Evolutionary conservation across 2,329 filamentous ascomycete genomes (phyloP).

Genomic region (Trichoderma atrobrunneum): DNA sequence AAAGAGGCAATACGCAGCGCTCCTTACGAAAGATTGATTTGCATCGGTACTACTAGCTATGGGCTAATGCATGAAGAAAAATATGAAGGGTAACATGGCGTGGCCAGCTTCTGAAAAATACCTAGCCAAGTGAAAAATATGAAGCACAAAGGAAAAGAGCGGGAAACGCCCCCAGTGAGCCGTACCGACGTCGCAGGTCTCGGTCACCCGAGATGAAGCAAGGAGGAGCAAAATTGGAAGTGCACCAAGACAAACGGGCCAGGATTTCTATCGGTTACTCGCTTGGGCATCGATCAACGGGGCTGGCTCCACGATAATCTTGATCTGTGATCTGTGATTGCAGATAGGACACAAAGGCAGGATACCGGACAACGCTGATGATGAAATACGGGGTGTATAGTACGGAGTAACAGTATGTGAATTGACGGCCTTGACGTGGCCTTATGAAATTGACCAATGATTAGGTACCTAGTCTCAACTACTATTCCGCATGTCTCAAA

Average conservation of each 20-base stretch:
- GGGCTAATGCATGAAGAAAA: background rate
- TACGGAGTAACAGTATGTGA: background rate
- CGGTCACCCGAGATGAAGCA: background rate
- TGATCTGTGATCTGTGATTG: background rate
- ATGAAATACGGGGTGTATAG: background rate
- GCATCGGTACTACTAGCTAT: background rate
- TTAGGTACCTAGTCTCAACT: background rate
- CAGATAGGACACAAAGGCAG: background rate
- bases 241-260: background rate
- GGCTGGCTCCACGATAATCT: background rate
- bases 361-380: background rate
- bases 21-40: background rate
- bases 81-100: background rate
- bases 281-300: background rate
- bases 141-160: background rate
- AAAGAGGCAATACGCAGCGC: constrained; percentile 6
- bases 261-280: background rate
- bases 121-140: too few species aligned
- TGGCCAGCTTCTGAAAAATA: background rate
- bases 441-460: background rate
- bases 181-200: background rate
- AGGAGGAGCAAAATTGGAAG: background rate
- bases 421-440: background rate
- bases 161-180: background rate
- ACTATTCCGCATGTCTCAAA: background rate